These are phyloP conservation scores for Ophiostoma ips DNA, from an alignment of 2,329 filamentous ascomycete genomes.

Conservation along the genomic window DNA sequence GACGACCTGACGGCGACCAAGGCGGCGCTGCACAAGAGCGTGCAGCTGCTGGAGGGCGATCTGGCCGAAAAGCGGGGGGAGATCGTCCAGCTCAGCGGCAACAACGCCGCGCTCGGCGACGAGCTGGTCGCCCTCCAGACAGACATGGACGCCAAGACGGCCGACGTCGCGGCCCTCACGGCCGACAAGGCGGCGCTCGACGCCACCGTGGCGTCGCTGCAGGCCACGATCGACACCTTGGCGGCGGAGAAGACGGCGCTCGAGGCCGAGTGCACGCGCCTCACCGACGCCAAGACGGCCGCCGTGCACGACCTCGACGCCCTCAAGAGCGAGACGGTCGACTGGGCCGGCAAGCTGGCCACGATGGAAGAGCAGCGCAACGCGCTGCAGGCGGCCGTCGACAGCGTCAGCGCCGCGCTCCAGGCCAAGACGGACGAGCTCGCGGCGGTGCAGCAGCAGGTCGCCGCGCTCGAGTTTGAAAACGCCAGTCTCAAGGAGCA, in stretches of 20 bases:
- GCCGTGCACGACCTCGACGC: not conserved
- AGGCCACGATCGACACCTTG: not conserved
- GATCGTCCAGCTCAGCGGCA: not conserved
- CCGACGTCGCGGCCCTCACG: not conserved
- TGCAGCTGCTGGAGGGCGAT: not conserved
- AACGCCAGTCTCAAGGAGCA: not conserved
- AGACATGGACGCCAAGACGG: not conserved
- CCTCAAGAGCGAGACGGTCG: not conserved
- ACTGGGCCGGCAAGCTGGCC: not conserved
- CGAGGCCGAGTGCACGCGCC: not conserved
- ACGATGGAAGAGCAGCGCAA: not conserved
- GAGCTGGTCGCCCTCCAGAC: not conserved
- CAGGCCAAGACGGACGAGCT: conserved; percentile 3
- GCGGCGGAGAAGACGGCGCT: not conserved
- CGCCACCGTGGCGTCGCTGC: not conserved
- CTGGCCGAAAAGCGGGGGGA: not conserved
- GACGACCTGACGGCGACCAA: conserved; percentile 8
- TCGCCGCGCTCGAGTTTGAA: not conserved
- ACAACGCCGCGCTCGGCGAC: too few relatives aligned
- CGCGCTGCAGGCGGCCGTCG: conserved; percentile 1
- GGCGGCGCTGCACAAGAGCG: conserved; percentile 1
- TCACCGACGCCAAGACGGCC: not conserved
- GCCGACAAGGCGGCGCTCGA: not conserved
- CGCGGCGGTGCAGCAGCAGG: not conserved
- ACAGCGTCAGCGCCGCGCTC: not conserved